A percentile compares a stretch with the other conserved stretches of the same genome.
Conservation (phyloP, 805 yeast genomes). For the Blastobotrys chiropterorum region DNA sequence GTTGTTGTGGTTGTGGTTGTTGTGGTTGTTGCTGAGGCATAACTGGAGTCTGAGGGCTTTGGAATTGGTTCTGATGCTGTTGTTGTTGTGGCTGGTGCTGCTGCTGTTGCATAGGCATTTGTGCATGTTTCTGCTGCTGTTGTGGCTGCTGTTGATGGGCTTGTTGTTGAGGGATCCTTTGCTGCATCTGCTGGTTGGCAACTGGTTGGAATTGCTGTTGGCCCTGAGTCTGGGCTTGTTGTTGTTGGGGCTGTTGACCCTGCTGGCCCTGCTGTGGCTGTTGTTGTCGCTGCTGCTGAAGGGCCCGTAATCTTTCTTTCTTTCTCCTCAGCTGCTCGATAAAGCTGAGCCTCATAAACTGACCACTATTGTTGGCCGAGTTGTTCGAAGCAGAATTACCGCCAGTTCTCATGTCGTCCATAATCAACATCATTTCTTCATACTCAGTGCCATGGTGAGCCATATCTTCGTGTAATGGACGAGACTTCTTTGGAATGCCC, state of each 20-base stretch:
- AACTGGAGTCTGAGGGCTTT: slow-evolving; percentile 26
- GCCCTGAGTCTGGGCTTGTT: slow-evolving; percentile 5
- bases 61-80: slow-evolving; percentile 24
- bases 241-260: slow-evolving; percentile 8
- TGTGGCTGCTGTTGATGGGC: slow-evolving; percentile 5
- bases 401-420: slow-evolving; percentile 41
- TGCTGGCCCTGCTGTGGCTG: slow-evolving; percentile 18
- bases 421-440: slow-evolving; percentile 80
- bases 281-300: slow-evolving; percentile 15
- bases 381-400: slow-evolving; percentile 35
- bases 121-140: slow-evolving; percentile 5
- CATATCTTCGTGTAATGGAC: slow-evolving; percentile 57
- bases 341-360: slow-evolving; percentile 80
- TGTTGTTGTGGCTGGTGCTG: slow-evolving; percentile 12
- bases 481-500: slow-evolving; percentile 34
- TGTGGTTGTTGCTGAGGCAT: slow-evolving; percentile 28
- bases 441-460: slow-evolving; percentile 71
- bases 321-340: slow-evolving; percentile 80
- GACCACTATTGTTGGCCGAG: slow-evolving; percentile 37
- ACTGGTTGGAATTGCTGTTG: slow-evolving; percentile 9
- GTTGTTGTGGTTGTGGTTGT: slow-evolving; percentile 20
- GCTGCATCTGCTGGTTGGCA: slow-evolving; percentile 9
- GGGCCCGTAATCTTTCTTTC: slow-evolving; percentile 40
- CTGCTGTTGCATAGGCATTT: slow-evolving; percentile 12
- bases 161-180: background rate